phyloP scores from a whole-genome alignment of 495 filamentous ascomycete genomes.

The Xylaria bambusicola region DNA sequence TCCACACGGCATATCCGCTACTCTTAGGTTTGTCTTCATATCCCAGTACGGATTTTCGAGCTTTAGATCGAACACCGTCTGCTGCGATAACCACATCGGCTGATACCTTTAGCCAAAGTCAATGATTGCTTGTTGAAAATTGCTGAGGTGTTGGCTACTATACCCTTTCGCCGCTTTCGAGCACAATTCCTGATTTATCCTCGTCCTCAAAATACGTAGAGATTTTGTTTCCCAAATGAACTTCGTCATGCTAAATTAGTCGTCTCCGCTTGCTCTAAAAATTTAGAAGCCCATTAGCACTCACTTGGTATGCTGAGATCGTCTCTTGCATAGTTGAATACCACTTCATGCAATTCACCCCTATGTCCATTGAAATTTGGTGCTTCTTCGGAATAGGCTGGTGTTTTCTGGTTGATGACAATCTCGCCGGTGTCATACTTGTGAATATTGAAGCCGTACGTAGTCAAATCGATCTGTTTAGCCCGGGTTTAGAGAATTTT shows the following conservation, averaged over 20 bases:
- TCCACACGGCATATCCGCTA: constrained; percentile 60
- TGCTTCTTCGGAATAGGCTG: constrained; percentile 46
- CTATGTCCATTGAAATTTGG: constrained; percentile 64
- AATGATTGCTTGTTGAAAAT: too few species aligned
- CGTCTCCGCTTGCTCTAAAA: not conserved
- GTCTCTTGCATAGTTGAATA: constrained; percentile 59
- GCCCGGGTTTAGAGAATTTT: too few species aligned
- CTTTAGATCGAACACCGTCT: constrained; percentile 62
- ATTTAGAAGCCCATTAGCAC: not conserved
- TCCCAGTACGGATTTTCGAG: constrained; percentile 59
- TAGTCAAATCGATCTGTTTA: constrained; percentile 45
- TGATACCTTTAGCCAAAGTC: constrained; percentile 29
- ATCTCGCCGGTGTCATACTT: constrained; percentile 64
- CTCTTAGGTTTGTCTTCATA: constrained; percentile 61
- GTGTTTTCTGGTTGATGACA: constrained; percentile 55
- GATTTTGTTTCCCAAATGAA: constrained; percentile 55
- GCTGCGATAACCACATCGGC: constrained; percentile 61
- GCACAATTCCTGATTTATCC: constrained; percentile 52
- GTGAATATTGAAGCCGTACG: constrained; percentile 61
- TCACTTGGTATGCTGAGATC: constrained; percentile 53
- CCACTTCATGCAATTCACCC: constrained; percentile 57
- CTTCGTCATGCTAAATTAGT: not conserved
- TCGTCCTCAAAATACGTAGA: constrained; percentile 60
- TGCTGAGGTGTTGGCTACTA: not conserved
- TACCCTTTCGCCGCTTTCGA: constrained; percentile 53